Base-by-base conservation (phyloP, 176 grass and related monocot genomes). In the Raddia guianensis region DNA sequence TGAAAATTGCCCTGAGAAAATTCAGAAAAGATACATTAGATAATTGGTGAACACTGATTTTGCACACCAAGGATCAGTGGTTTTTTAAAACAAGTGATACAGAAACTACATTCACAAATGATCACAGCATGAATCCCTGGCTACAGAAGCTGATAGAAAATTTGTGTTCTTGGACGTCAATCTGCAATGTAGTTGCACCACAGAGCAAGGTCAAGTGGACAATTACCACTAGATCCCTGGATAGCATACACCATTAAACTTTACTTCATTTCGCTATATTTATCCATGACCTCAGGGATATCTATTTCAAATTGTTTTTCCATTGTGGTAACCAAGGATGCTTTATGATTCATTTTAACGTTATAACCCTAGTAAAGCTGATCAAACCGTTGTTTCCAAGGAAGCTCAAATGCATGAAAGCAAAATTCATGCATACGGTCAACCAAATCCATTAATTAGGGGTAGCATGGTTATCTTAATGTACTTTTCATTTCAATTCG, bases 1-100 rank as follows among this genome's bases (percentile, higher is more conserved):
- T 90, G 75, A 99, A 95, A 76, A 95, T 63, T 72, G 85, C 89
- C 75, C 92, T 99, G 88, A 78, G n/a, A 18, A 85, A 82, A 63
- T 72, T 68, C 12, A 75, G 14, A 76, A 75, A 81, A 79, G 12
- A 47, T 63, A 49, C 3, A 65, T 80, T 34, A 87, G 12, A 44
- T 72, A 86, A 58, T 13, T 63, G 32, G 4, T 14, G 21, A 73
- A n/a, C 70, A 79, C 27, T 40, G 13, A 64, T 58, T 21, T 42
- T 56, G 56, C 4, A 15, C 47, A 76, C 13, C 9, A 85, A 66
- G 32, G 77, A 64, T 12, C 43, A 76, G 27, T 63, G 21, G n/a
- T 34, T 1, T 33, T 18, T 68, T 8, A 18, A 65, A 42, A 77
- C n/a, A 85, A 60, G 20, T 2, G 75, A 84, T 49, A 67, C 50